Conservation (phyloP, 2,329 filamentous ascomycete species). For the Chrysoporthe deuterocubensis region DNA sequence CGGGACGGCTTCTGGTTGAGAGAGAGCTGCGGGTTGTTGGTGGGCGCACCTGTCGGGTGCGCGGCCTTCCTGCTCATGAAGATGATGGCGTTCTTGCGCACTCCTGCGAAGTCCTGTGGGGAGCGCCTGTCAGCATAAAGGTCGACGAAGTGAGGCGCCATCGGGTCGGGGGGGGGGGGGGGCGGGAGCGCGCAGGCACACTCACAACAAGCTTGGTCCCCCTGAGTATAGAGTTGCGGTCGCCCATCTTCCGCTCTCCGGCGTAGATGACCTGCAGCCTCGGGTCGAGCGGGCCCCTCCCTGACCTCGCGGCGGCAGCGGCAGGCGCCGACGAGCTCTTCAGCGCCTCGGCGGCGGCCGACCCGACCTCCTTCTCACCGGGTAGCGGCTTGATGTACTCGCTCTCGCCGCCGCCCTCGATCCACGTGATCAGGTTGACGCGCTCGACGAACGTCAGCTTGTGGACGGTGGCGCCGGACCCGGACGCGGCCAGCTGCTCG, state of each 20-base stretch:
- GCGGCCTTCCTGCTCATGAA: slow-evolving; percentile 70
- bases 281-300: slow-evolving; percentile 75
- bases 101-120: slow-evolving; percentile 77
- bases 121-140: background rate
- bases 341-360: slow-evolving; percentile 40
- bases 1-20: slow-evolving; percentile 59
- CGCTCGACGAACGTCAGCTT: slow-evolving; percentile 92
- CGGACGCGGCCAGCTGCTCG: slow-evolving; percentile 61
- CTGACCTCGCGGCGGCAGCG: slow-evolving; percentile 54
- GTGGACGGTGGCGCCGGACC: slow-evolving; percentile 72
- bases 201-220: slow-evolving; percentile 87
- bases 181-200: slow-evolving; percentile 25
- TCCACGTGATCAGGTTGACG: slow-evolving; percentile 88
- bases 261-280: slow-evolving; percentile 86
- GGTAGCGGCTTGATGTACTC: slow-evolving; percentile 89
- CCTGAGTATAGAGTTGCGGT: slow-evolving; percentile 84
- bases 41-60: slow-evolving; percentile 39
- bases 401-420: slow-evolving; percentile 86
- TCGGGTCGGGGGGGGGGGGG: background rate
- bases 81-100: slow-evolving; percentile 80
- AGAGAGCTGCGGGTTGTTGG: slow-evolving; percentile 48
- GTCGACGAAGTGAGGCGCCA: slow-evolving; percentile 41
- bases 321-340: slow-evolving; percentile 42
- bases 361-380: slow-evolving; percentile 58
- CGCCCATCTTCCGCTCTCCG: slow-evolving; percentile 87